Evolutionary conservation across 2,329 filamentous ascomycete genomes (phyloP), one percentile per base, ranked within the genome.

Genomic region (Lachnellula cervina): DNA sequence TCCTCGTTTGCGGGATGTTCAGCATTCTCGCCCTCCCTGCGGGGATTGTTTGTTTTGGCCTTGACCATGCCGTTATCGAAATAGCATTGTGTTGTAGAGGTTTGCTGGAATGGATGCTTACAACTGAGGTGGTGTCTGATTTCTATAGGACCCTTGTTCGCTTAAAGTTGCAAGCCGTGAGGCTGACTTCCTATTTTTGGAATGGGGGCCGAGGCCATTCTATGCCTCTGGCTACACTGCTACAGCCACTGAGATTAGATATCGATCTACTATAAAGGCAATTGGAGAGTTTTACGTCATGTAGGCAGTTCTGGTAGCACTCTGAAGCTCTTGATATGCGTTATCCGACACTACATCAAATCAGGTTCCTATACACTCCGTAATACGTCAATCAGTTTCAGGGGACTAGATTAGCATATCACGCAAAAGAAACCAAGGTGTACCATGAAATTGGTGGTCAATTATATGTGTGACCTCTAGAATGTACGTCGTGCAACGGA

Each of bases 51-150:
- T 54, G 63, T 64, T 65, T 68, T 72, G 72, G 72, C 73, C 71
- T 74, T 73, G 69, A 71, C 72, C 73, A 75, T 76, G 59, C 65
- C 69, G 59, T 70, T 70, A 74, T 70, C 68, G 68, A 55, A 68
- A 67, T 62, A 69, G 69, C 73, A 75, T 75, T 61, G 68, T 73
- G 67, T 56, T 14, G 37, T 40, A 14, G 42, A 11, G 35, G 32
- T 51, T 58, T 17, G 44, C 47, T 45, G 35, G 37, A 49, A 35
- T 32, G 17, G 25, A 40, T 28, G 54, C 46, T 51, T 51, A 54
- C 28, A 42, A n/a, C n/a, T n/a, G n/a, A 52, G 47, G 46, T 52
- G 56, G 25, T 38, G 37, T 17, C 37, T 40, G 37, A 13, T n/a
- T 40, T 49, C 37, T 48, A 19, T 32, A 34, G 16, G 54, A 49